These are phyloP conservation scores for Neurospora sp. DNA, from an alignment of 495 filamentous ascomycete genomes.

Conservation along the genomic window DNA sequence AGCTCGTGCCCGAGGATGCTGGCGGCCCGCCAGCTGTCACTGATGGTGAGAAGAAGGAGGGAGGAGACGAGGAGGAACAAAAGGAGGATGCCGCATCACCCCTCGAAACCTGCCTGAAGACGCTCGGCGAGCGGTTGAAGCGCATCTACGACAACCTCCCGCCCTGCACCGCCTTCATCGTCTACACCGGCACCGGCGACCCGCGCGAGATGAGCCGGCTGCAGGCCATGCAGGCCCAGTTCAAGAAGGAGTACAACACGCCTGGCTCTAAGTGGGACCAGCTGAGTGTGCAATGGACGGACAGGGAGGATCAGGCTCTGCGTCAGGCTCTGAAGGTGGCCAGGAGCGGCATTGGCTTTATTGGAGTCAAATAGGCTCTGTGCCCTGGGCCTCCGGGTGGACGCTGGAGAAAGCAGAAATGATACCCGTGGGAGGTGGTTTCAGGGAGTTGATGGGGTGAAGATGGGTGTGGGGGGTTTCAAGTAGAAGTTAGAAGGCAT, in stretches of 20 bases:
- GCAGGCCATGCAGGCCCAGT: conserved; percentile 60
- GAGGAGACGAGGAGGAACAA: too few relatives aligned
- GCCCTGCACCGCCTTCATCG: conserved; percentile 73
- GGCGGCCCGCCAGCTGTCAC: conserved; percentile 9
- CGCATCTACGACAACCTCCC: conserved; percentile 68
- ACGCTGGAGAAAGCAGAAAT: neutral
- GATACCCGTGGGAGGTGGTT: neutral
- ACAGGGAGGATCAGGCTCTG: conserved; percentile 70
- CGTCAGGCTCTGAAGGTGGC: conserved; percentile 59
- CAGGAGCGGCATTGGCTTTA: conserved; percentile 69
- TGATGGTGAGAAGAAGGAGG: neutral
- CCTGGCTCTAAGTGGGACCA: conserved; percentile 77
- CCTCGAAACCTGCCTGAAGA: conserved; percentile 38
- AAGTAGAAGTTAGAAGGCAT: neutral
- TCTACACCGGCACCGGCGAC: conserved; percentile 84
- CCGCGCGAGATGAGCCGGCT: conserved; percentile 67
- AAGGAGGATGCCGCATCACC: conserved; percentile 25
- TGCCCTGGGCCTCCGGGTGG: neutral
- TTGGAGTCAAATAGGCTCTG: conserved; percentile 54
- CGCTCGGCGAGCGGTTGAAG: conserved; percentile 46
- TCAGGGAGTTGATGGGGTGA: neutral
- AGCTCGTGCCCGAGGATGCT: conserved; percentile 14
- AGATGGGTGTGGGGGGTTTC: neutral
- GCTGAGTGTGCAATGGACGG: conserved; percentile 82
- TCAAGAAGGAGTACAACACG: conserved; percentile 63